Percentiles rank a stretch among this genome's conserved stretches.
Conservation (phyloP, 768 basidiomycete species). For the Lentinula guzmanii region DNA sequence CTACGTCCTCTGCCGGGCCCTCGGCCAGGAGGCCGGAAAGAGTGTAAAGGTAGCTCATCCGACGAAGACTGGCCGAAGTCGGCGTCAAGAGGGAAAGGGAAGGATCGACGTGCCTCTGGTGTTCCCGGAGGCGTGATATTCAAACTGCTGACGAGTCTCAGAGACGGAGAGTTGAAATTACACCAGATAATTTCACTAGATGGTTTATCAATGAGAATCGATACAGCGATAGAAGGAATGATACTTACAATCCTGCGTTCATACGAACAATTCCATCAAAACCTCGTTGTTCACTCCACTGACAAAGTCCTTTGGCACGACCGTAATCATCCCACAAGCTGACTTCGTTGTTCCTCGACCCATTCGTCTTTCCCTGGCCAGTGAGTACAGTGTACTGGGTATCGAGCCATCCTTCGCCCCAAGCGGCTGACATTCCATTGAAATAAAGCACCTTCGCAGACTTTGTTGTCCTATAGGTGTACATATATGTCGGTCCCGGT, state of each 20-base stretch:
- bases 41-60: background rate
- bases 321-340: conserved; percentile 18
- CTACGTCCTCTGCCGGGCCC: conserved; percentile 9
- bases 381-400: conserved; percentile 17
- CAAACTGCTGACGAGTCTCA: conserved; percentile 15
- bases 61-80: background rate
- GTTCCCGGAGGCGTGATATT: conserved; percentile 20
- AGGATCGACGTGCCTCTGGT: background rate
- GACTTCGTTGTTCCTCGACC: conserved; percentile 6
- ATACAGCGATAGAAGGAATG: background rate
- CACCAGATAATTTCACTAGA: conserved; percentile 20
- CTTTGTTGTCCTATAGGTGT: conserved; percentile 14
- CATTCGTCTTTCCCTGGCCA: conserved; percentile 12
- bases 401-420: conserved; percentile 17
- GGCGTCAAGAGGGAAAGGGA: conserved; percentile 5
- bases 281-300: conserved; percentile 12
- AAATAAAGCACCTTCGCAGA: conserved; percentile 14
- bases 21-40: conserved; percentile 4
- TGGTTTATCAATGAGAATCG: background rate
- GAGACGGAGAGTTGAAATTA: conserved; percentile 13
- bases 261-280: conserved; percentile 21
- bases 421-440: conserved; percentile 14
- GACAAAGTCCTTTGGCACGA: conserved; percentile 14
- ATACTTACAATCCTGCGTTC: conserved; percentile 20
- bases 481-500: conserved; percentile 11